Conservation (phyloP, 2,329 filamentous ascomycete species). For the Trichoderma polysporum region DNA sequence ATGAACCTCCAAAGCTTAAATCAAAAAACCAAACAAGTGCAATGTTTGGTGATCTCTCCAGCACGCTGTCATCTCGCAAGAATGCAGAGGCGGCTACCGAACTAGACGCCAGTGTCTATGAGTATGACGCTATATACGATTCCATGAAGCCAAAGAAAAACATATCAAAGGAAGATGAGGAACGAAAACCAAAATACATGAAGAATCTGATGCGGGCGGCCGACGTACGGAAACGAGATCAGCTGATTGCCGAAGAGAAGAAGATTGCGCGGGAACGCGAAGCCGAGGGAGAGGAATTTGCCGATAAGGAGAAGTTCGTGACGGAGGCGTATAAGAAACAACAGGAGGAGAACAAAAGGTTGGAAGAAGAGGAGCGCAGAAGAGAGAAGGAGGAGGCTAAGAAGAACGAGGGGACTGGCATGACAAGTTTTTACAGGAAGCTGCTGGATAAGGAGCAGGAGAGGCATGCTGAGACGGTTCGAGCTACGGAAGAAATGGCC, state of each 20-base stretch:
- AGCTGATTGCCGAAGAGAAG: conserved; percentile 76
- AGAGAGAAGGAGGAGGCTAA: conserved; percentile 64
- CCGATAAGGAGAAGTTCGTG: conserved; percentile 82
- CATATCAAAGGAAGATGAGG: conserved; percentile 51
- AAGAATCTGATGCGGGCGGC: conserved; percentile 69
- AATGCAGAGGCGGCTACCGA: conserved; percentile 64
- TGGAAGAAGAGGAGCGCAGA: conserved; percentile 70
- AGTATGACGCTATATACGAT: conserved; percentile 82
- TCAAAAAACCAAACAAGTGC: conserved; percentile 43
- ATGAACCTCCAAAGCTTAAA: conserved; percentile 46
- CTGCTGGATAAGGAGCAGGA: conserved; percentile 70
- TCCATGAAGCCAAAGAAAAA: conserved; percentile 67
- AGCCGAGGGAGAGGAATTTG: conserved; percentile 77
- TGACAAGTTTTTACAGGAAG: conserved; percentile 76
- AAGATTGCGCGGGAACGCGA: conserved; percentile 75
- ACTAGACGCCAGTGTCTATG: conserved; percentile 74
- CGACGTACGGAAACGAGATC: conserved; percentile 73
- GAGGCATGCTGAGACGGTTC: conserved; percentile 67
- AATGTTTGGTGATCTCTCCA: conserved; percentile 66
- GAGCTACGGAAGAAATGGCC: conserved; percentile 59
- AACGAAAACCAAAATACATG: conserved; percentile 77
- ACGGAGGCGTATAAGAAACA: conserved; percentile 80
- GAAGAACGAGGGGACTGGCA: conserved; percentile 64
- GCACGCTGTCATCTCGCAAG: conserved; percentile 60
- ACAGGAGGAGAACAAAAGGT: conserved; percentile 68